Percentiles rank a stretch among this genome's conserved stretches.
These are phyloP conservation scores for Kwoniella pini DNA, from an alignment of 768 basidiomycete genomes.

Conservation along the genomic window DNA sequence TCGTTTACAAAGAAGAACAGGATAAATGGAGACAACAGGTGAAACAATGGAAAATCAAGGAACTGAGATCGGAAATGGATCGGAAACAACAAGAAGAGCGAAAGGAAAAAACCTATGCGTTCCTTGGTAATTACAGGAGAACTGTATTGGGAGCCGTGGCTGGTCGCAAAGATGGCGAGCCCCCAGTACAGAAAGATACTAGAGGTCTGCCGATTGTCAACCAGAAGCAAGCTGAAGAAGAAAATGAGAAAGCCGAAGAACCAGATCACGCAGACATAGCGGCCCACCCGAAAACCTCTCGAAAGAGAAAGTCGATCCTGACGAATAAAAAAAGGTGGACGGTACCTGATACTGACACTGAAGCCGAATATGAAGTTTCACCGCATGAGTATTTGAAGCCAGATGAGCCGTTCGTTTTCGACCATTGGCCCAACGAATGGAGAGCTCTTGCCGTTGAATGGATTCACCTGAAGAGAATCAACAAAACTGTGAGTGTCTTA, in stretches of 20 bases:
- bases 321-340: not conserved
- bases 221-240: not conserved
- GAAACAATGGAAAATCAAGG: not conserved
- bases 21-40: not conserved
- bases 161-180: conserved; percentile 9
- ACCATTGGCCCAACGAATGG: conserved; percentile 11
- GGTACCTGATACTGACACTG: conserved; percentile 2
- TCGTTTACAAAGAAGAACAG: conserved; percentile 33
- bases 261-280: not conserved
- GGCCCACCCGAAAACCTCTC: not conserved
- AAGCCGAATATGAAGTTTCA: not conserved
- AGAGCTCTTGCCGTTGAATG: not conserved
- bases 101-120: not conserved
- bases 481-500: conserved; percentile 5
- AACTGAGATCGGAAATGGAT: not conserved
- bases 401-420: not conserved
- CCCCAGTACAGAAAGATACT: not conserved
- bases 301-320: not conserved
- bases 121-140: not conserved
- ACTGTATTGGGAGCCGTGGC: conserved; percentile 3
- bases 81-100: not conserved
- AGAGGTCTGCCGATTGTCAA: not conserved
- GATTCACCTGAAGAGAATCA: not conserved
- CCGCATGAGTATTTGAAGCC: not conserved
- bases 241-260: not conserved